Evolutionary conservation across 495 filamentous ascomycete species (phyloP), one percentile per base, ranked within the genome.

Genomic region (Talaromyces trachyspermus): DNA sequence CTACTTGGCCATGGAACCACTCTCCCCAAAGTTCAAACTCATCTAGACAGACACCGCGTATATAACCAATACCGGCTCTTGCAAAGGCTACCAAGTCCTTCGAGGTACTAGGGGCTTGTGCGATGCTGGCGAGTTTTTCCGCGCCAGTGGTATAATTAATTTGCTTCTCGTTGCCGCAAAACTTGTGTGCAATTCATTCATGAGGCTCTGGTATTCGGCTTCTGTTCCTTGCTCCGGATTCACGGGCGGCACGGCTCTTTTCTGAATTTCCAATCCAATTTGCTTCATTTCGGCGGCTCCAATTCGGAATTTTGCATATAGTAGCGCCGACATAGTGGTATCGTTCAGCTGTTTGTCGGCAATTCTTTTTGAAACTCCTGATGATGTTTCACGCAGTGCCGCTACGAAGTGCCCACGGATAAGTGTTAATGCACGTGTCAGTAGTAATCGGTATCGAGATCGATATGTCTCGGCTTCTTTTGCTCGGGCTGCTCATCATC

Each of bases 321-420:
- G 65, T 5, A 89, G 66, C 15, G 84, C 79, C 19, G 86, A 87
- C 66, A 86, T 75, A 0, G 86, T 83, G 2, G 84, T 85, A 53
- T 88, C 85, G 45, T 85, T 89, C 40, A 88, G 69, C 43, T 85
- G 80, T 36, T 77, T 74, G 51, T 85, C 79, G 22, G 80, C 75
- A 43, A 88, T 78, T 37, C 84, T 80, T 53, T 81, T 84, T 8
- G 79, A 71, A 9, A 87, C 82, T 52, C 81, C 84, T 26, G 79
- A 72, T 35, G 84, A 75, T 41, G 84, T 81, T 42, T 89, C 85
- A 24, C 79, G 75, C 4, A 88, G 65, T 12, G 78, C 65, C 33
- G 85, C 71, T 7, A 95, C 81, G 33, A 95, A 88, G 52, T 89
- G 84, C 46, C 91, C 91, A 14, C 92, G 83, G 30, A 94, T 89